Conservation (phyloP, 805 yeast genomes). For the Kodamaea leandrae region DNA sequence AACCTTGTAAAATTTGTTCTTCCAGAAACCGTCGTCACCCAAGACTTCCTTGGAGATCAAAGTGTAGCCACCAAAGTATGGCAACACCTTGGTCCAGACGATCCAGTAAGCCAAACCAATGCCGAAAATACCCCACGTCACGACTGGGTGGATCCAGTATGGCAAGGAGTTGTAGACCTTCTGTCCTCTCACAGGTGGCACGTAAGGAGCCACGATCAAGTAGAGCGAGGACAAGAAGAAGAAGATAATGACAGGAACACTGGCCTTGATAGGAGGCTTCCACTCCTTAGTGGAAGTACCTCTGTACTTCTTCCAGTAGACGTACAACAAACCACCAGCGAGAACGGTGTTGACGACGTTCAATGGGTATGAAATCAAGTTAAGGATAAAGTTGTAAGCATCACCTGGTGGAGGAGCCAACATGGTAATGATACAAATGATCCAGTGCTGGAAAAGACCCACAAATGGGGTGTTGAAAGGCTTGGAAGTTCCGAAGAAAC, state of each 20-base stretch:
- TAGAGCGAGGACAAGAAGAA: conserved; percentile 65
- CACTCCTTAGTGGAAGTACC: conserved; percentile 48
- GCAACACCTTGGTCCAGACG: conserved; percentile 58
- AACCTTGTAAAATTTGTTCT: conserved; percentile 51
- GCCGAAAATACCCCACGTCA: conserved; percentile 73
- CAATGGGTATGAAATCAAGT: conserved; percentile 78
- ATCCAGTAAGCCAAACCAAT: conserved; percentile 67
- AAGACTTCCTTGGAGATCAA: conserved; percentile 52
- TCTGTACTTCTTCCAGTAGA: conserved; percentile 49
- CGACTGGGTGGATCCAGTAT: conserved; percentile 77
- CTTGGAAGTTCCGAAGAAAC: conserved; percentile 63
- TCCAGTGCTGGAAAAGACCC: conserved; percentile 75
- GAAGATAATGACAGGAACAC: conserved; percentile 59
- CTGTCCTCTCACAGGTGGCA: conserved; percentile 68
- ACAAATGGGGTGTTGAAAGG: conserved; percentile 74
- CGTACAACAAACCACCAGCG: conserved; percentile 58
- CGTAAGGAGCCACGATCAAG: conserved; percentile 72
- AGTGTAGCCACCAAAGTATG: conserved; percentile 51
- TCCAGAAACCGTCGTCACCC: conserved; percentile 73
- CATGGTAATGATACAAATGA: conserved; percentile 69
- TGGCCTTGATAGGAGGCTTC: conserved; percentile 71
- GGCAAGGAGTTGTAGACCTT: conserved; percentile 69
- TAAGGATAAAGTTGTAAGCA: conserved; percentile 77
- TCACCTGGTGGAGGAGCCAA: conserved; percentile 81
- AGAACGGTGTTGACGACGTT: conserved; percentile 70